A percentile compares a stretch with the other conserved stretches of the same genome.
Evolutionary conservation across 2,329 filamentous ascomycete genomes (phyloP).

Genomic region (Sphaerulina populicola): DNA sequence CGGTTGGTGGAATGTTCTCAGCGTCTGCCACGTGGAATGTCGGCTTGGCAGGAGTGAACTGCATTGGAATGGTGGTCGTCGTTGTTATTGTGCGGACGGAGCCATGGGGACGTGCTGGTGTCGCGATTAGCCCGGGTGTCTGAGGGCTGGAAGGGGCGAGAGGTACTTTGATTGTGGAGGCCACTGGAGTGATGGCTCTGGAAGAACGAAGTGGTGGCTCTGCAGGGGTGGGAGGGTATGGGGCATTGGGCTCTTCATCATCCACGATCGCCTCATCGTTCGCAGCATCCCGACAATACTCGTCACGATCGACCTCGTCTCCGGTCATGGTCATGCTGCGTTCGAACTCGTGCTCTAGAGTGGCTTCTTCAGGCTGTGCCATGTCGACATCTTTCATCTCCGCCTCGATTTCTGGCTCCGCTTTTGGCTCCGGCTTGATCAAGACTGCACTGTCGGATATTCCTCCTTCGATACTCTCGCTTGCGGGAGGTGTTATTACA

Average conservation of each 20-base stretch:
- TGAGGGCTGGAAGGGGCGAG: constrained; percentile 37
- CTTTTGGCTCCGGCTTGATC: constrained; percentile 4
- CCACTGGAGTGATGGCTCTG: constrained; percentile 3
- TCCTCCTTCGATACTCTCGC: constrained; percentile 47
- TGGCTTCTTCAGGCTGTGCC: constrained; percentile 3
- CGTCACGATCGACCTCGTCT: constrained; percentile 10
- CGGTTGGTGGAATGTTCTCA: constrained; percentile 20
- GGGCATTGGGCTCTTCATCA: constrained; percentile 19
- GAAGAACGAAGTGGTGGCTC: constrained; percentile 10
- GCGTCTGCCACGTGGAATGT: constrained; percentile 13
- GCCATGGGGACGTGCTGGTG: constrained; percentile 22
- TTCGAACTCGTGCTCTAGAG: constrained; percentile 14
- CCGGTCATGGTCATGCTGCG: constrained; percentile 23
- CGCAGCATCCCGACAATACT: neutral
- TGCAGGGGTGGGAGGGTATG: constrained; percentile 18
- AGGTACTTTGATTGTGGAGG: constrained; percentile 18
- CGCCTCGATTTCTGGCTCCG: constrained; percentile 8
- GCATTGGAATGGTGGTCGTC: constrained; percentile 43
- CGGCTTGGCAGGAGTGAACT: constrained; percentile 37
- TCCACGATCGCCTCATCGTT: constrained; percentile 15
- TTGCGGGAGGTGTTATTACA: constrained; percentile 54
- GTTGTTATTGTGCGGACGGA: constrained; percentile 40
- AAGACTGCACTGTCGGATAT: constrained; percentile 13
- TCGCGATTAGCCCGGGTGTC: constrained; percentile 22
- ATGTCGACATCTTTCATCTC: constrained; percentile 16